Base-by-base conservation (phyloP, 305 asterid species). In the Lippia alba region DNA sequence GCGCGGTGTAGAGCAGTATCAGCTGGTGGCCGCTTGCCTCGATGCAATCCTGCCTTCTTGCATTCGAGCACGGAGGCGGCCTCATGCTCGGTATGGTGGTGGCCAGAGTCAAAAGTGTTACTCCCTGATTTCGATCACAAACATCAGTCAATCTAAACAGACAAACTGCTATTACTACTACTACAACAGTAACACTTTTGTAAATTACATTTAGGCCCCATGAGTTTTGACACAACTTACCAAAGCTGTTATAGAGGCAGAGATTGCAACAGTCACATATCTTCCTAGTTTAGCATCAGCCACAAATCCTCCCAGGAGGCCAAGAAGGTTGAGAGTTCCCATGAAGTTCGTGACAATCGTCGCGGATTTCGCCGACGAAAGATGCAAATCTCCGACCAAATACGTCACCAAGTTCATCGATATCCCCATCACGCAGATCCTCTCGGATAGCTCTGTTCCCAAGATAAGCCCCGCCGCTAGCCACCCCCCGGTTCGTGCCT, bases 281-380 rank as follows among this genome's bases (percentile, higher is more conserved):
- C 98, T 92, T 63, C 98, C 97, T 48, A 92, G 94, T 61, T 75
- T 88, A 67, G 98, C 98, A 76, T 92, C 98, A 8, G 97, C 98
- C 55, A 86, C 64, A 75, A 92, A 92, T 33, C 98, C 98, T 12
- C 98, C 98, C 0, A 92, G 81, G 65, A 90, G 96, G 39, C 91
- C 96, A 12, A 92, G 85, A 30, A 92, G 88, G 70, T 92, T 92
- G 64, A 92, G 91, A 39, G 96, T 84, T 32, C 98, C 98, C 97
- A 92, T 85, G 85, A 92, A 92, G 53, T 92, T 88, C 8, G 94
- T 92, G 70, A 92, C 98, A 18, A 83, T 85, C 32, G 82, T 92
- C 4, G 98, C 96, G 1, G 98, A 90, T 66, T 78, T 76, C 0
- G 98, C 84, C 0, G 98, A 73, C 11, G 98, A 66, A 41, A 92